Evolutionary conservation across 805 yeast genomes (phyloP), one percentile per base, ranked within the genome.

Genomic region (Clavispora santaluciae): DNA sequence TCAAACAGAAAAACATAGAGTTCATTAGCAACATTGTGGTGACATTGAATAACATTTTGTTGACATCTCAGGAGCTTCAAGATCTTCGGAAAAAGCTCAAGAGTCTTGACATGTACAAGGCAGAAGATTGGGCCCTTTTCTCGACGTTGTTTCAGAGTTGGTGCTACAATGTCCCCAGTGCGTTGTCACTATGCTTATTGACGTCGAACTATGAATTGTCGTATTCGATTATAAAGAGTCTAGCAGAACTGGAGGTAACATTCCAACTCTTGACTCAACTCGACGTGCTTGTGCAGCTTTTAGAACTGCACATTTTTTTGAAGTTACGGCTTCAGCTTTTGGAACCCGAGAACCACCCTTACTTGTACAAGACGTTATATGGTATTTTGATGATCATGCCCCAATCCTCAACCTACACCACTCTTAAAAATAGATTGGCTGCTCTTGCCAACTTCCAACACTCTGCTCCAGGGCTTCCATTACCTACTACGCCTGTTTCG

Each of bases 361-460:
- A 75, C 54, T 65, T 93, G 24, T 86, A 83, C 70, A 87, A 88
- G 57, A 86, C 96, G 39, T 72, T 93, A 22, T 93, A 88, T 59
- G 99, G 98, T 1, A 75, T 93, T 22, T 68, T 93, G 44, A 93
- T 93, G 99, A 72, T 93, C 5, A 63, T 93, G 37, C 99, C 99
- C 0, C 99, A 93, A 59, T 87, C 96, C 0, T 76, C 86, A 10
- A 95, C 98, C 0, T 93, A 87, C 58, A 79, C 76, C n/a, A 79
- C 86, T 0, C 70, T 93, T 48, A 83, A 83, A 49, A 86, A 83
- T 53, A 72, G 99, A 44, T 69, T 93, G 38, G 76, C 76, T 37
- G 70, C 86, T 2, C 39, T 51, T 38, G 43, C 51, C 1, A 20
- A 26, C 75, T 84, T 20, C 67, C 76, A 5, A 7, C 49, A 44